phyloP scores from a whole-genome alignment of 2,329 filamentous ascomycete genomes.

The Amphichorda felina region DNA sequence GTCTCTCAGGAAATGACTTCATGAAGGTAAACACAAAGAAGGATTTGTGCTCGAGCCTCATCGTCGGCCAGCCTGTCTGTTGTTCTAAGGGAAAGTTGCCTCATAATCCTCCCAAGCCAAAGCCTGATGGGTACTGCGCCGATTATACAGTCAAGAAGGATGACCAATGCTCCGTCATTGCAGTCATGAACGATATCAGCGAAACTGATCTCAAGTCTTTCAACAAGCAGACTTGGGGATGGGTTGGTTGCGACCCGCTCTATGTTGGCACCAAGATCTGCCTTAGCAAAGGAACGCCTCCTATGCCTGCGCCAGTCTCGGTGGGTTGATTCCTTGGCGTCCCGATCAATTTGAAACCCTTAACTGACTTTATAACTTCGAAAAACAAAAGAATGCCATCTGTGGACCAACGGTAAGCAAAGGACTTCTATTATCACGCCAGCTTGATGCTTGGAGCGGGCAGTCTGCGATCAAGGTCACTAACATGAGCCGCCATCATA shows the following conservation, averaged over 20 bases:
- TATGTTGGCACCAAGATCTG: conserved; percentile 12
- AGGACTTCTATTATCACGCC: no score
- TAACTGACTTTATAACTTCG: no score
- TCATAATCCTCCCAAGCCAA: conserved; percentile 19
- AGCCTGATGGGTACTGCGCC: conserved; percentile 16
- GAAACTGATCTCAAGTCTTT: conserved; percentile 20
- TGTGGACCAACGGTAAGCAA: conserved; percentile 35
- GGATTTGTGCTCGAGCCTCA: conserved; percentile 15
- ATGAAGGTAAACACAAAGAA: conserved; percentile 16
- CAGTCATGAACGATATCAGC: conserved; percentile 19
- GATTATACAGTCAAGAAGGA: conserved; percentile 11
- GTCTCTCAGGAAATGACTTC: conserved; percentile 21
- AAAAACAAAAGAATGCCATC: conserved; percentile 11
- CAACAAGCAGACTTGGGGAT: conserved; percentile 27
- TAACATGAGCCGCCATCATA: no score
- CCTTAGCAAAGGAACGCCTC: conserved; percentile 15
- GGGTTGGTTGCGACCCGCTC: conserved; percentile 18
- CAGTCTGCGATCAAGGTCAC: no score
- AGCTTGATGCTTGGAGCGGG: no score
- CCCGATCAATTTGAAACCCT: no score
- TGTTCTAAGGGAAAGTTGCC: conserved; percentile 21
- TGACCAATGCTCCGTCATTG: conserved; percentile 25
- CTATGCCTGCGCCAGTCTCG: conserved; percentile 12
- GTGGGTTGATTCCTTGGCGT: no score
- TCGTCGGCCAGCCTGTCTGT: conserved; percentile 19